Evolutionary conservation across 2,329 filamentous ascomycete species (phyloP), one percentile per base, ranked within the genome.

Genomic region (Dactylellina cionopaga): DNA sequence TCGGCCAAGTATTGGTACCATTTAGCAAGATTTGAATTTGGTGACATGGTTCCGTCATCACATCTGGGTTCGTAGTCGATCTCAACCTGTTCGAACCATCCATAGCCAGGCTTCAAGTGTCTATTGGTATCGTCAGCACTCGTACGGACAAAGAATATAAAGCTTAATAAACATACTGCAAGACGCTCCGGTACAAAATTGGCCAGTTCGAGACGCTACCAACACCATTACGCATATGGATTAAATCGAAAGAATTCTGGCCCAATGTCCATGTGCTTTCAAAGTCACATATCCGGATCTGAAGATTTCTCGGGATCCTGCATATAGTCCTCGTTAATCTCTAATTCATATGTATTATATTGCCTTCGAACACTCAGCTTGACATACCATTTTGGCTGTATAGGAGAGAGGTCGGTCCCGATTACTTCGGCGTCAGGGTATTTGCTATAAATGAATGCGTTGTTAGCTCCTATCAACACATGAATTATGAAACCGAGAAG

Each of bases 71-170:
- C 83, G 80, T 91, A 91, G 80, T 98, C 92, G 60, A 98, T 90
- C 79, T 98, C 94, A 49, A 96, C 87, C 76, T 96, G 92, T 80
- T 98, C 93, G 62, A 97, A 85, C 78, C 85, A 86, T 59, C 93
- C 94, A 39, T 83, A 85, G 1, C 89, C 89, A 0, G 92, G 92
- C 76, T 88, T 88, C 24, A 97, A 84, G 78, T 96, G 91, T 58
- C 90, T 92, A 75, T 19, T 2, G 33, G 29, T 10, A 19, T 35
- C 19, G 31, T 65, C 59, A 49, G 46, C 44, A 58, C 44, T 11
- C 10, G 25, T 29, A 41, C 10, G 29, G 17, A 19, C n/a, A 27
- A 51, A 37, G 6, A 10, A 29, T 11, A 11, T 5, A 2, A n/a
- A 5, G 13, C 22, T 10, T 5, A n/a, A 25, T 47, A 27, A 27